Evolutionary conservation across 2,329 filamentous ascomycete genomes (phyloP), one percentile per base, ranked within the genome.

Genomic region (Eutypella sp.): DNA sequence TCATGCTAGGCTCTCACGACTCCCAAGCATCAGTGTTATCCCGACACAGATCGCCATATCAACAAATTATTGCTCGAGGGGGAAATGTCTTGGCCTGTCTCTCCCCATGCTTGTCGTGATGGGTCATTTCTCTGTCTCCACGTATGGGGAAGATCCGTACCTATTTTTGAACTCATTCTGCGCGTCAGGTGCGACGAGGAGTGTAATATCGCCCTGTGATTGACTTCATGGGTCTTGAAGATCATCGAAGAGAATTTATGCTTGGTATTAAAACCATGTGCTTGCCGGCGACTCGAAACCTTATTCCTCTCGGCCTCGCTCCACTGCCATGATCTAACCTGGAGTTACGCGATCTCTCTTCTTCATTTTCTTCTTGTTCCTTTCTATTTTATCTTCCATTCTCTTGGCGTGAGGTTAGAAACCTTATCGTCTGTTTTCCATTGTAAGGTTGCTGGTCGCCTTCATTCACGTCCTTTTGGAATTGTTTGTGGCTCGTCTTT

Each of bases 401-500:
- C 54, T 57, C 47, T 51, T 50, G 49, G 49, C 53, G 42, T 48
- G 42, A 51, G 54, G 51, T 49, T 53, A 42, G 49, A 54, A 27
- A 36, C 50, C 51, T 53, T 52, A 47, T 57, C 51, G 54, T 56
- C 48, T 54, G 56, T 47, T 52, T 50, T 45, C 44, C 23, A 51
- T 53, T 46, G 16, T 46, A 54, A 61, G 61, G 64, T 67, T 61
- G 67, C 67, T 37, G 67, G 66, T 60, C 67, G 60, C 63, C 63
- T 67, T 62, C 59, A 46, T 51, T 43, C 13, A 5, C 13, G 7
- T 18, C 34, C 42, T 50, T 56, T 51, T 58, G 40, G n/a, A n/a
- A n/a, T n/a, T n/a, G n/a, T n/a, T n/a, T n/a, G n/a, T n/a, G n/a
- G n/a, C n/a, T 45, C 41, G 46, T 47, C 50, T 49, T 46, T 22